phyloP scores from a whole-genome alignment of 306 rosid genomes.

The Urtica urens region DNA sequence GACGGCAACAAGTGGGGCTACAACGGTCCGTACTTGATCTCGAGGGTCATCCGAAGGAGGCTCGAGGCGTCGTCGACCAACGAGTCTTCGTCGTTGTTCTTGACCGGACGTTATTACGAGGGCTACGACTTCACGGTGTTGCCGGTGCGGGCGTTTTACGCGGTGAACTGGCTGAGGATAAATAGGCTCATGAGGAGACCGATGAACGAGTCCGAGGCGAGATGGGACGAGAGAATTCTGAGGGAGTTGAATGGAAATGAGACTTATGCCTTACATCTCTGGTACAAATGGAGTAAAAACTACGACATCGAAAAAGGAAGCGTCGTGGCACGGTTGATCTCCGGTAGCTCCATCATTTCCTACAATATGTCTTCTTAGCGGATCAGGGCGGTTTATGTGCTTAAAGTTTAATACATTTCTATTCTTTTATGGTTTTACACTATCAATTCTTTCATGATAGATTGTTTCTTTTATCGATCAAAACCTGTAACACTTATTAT shows the following conservation, averaged over 20 bases:
- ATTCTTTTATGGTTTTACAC: no score
- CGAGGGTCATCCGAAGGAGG: constrained; percentile 19
- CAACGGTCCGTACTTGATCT: constrained; percentile 54
- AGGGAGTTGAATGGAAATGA: not conserved
- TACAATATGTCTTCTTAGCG: not conserved
- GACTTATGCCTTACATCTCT: not conserved
- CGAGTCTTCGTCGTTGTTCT: not conserved
- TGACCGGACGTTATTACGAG: not conserved
- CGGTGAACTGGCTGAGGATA: not conserved
- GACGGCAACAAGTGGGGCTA: constrained; percentile 54
- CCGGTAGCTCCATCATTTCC: not conserved
- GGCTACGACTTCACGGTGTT: not conserved
- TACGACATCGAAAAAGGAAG: not conserved
- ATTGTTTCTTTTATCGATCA: no score
- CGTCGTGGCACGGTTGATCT: not conserved
- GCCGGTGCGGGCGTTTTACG: not conserved
- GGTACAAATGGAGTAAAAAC: not conserved
- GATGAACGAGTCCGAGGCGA: not conserved
- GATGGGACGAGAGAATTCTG: not conserved
- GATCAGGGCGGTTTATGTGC: no score
- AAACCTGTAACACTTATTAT: no score
- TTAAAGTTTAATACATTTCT: no score
- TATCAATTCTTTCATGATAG: no score
- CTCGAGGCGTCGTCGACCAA: not conserved
- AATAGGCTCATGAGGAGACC: not conserved